phyloP scores from a whole-genome alignment of 2,329 filamentous ascomycete genomes.

The Cercospora citrullina region DNA sequence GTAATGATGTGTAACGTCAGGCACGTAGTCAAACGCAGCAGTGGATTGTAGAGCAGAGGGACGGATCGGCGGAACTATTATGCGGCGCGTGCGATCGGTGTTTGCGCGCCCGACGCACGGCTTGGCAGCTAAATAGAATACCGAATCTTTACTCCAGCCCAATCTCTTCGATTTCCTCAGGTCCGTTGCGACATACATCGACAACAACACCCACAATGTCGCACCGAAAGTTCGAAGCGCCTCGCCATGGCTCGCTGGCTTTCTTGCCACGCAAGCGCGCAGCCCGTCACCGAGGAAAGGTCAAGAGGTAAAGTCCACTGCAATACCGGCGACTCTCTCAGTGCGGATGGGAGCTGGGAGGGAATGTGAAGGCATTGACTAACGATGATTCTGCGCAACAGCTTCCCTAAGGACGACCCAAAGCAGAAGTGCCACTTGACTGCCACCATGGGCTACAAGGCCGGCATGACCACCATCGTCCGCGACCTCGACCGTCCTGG shows the following conservation, averaged over 20 bases:
- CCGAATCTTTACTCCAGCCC: neutral
- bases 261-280: conserved; percentile 74
- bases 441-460: conserved; percentile 97
- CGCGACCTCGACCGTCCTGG: conserved; percentile 98
- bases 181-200: conserved; percentile 16
- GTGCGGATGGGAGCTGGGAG: conserved; percentile 1
- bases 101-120: neutral
- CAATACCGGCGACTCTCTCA: neutral
- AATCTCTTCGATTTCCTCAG: conserved; percentile 5
- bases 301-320: conserved; percentile 74
- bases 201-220: conserved; percentile 43
- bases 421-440: conserved; percentile 99
- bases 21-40: too few species aligned
- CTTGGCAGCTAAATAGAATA: conserved; percentile 3
- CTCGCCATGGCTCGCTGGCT: conserved; percentile 78
- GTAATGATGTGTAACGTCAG: too few species aligned
- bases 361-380: conserved; percentile 16
- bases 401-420: conserved; percentile 99
- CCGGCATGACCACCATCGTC: conserved; percentile 99
- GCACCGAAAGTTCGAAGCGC: conserved; percentile 77
- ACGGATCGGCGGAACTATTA: neutral
- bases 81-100: neutral
- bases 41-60: too few species aligned
- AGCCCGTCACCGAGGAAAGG: conserved; percentile 91
- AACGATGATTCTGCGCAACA: conserved; percentile 43